Conservation (phyloP, 2,329 filamentous ascomycete species). For the Monosporascus sp. region DNA sequence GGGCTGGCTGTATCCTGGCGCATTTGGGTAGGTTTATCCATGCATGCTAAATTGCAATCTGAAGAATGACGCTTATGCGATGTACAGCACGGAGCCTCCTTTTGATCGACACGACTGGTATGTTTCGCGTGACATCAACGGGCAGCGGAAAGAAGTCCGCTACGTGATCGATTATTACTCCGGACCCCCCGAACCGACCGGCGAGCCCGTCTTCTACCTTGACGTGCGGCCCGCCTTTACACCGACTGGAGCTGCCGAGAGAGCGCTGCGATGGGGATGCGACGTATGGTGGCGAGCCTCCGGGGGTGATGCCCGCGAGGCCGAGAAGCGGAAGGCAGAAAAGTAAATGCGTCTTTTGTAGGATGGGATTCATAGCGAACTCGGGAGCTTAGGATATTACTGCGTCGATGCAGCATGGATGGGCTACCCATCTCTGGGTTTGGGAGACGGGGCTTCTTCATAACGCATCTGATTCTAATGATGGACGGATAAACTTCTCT, state of each 20-base stretch:
- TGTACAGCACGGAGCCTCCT: conserved; percentile 66
- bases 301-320: conserved; percentile 60
- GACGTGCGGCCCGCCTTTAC: conserved; percentile 89
- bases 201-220: conserved; percentile 91
- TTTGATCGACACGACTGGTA: conserved; percentile 99
- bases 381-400: background rate
- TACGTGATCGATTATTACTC: conserved; percentile 98
- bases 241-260: conserved; percentile 73
- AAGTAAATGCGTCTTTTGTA: background rate
- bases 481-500: background rate
- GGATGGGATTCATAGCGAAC: background rate
- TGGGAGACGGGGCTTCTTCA: background rate
- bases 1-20: conserved; percentile 71
- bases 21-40: conserved; percentile 59
- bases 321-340: conserved; percentile 14
- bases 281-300: conserved; percentile 91
- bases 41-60: background rate
- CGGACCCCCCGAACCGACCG: conserved; percentile 72
- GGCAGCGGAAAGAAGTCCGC: conserved; percentile 69
- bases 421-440: background rate
- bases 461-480: background rate
- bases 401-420: background rate
- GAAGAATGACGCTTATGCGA: too few species aligned
- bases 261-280: conserved; percentile 81
- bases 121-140: conserved; percentile 67